A percentile compares a stretch with the other conserved stretches of the same genome.
Evolutionary conservation across 805 yeast species (phyloP).

Genomic region (Torulaspora microellipsoides): DNA sequence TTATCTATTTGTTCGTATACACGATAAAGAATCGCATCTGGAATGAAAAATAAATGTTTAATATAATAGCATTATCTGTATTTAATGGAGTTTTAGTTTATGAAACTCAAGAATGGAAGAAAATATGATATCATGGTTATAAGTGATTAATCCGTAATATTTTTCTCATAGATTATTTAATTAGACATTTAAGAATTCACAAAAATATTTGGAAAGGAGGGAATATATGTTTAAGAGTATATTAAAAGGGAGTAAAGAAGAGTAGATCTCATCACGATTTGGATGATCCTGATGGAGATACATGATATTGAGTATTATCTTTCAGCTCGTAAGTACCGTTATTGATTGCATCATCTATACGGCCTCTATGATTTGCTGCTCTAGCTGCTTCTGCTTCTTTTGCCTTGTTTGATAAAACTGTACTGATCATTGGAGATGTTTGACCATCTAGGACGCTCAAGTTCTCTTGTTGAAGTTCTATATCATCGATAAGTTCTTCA

Average conservation of each 20-base stretch:
- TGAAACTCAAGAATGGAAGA: too few species aligned
- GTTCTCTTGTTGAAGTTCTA: conserved; percentile 25
- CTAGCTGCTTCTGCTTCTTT: conserved; percentile 14
- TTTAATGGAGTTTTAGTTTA: conserved; percentile 1
- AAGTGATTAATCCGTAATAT: too few species aligned
- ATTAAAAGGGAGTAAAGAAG: conserved; percentile 4
- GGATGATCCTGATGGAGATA: conserved; percentile 6
- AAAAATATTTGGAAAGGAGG: too few species aligned
- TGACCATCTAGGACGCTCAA: conserved; percentile 24
- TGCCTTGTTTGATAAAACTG: conserved; percentile 14
- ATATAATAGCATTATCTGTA: not conserved
- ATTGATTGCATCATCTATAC: conserved; percentile 1
- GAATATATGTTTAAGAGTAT: conserved; percentile 17
- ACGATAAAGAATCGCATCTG: too few species aligned
- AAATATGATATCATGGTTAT: too few species aligned
- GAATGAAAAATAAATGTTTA: not conserved
- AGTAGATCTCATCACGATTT: not conserved
- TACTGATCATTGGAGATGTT: conserved; percentile 10
- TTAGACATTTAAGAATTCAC: too few species aligned
- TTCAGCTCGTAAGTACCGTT: conserved; percentile 7
- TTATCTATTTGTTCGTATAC: not conserved
- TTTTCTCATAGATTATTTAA: too few species aligned
- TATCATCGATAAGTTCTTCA: conserved; percentile 35
- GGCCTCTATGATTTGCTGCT: not conserved
- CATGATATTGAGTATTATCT: conserved; percentile 4